These are phyloP conservation scores for Lophium mytilinum DNA, from an alignment of 495 filamentous ascomycete genomes.

Conservation along the genomic window DNA sequence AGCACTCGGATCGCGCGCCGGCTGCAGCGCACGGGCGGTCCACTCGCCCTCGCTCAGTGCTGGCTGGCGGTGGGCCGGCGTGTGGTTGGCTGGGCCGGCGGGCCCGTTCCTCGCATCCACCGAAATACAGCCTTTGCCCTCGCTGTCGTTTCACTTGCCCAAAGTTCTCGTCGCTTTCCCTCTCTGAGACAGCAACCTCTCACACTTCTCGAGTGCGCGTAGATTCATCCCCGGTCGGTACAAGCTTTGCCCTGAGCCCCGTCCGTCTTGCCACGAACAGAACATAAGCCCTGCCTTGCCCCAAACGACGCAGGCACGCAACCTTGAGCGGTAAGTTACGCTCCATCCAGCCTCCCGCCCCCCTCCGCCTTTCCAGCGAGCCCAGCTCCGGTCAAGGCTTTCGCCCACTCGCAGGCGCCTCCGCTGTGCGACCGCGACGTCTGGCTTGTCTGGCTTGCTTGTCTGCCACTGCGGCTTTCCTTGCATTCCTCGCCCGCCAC, in stretches of 20 bases:
- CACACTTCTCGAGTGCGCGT: not conserved
- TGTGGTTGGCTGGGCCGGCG: too few relatives aligned
- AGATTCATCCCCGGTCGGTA: conserved; percentile 3
- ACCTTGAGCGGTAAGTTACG: not conserved
- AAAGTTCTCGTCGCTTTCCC: conserved; percentile 25
- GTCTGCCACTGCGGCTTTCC: conserved; percentile 7
- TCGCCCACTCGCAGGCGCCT: conserved; percentile 2
- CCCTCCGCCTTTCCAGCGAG: too few relatives aligned
- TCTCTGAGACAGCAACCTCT: conserved; percentile 22
- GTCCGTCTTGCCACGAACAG: not conserved
- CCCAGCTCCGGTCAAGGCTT: too few relatives aligned
- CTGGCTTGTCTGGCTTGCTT: not conserved
- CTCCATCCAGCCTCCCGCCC: not conserved
- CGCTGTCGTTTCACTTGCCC: conserved; percentile 20
- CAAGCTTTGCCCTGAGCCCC: not conserved
- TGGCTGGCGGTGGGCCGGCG: too few relatives aligned
- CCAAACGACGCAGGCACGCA: not conserved
- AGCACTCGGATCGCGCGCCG: too few relatives aligned
- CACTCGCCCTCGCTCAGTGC: too few relatives aligned
- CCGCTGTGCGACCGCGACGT: not conserved
- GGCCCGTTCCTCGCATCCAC: not conserved
- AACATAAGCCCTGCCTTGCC: not conserved
- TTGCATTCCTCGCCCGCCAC: conserved; percentile 24
- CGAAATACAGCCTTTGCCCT: conserved; percentile 21
- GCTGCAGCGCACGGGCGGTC: too few relatives aligned